These are phyloP conservation scores for Protomyces macrosporus DNA, from an alignment of 1,139 yeast genomes.

Conservation along the genomic window DNA sequence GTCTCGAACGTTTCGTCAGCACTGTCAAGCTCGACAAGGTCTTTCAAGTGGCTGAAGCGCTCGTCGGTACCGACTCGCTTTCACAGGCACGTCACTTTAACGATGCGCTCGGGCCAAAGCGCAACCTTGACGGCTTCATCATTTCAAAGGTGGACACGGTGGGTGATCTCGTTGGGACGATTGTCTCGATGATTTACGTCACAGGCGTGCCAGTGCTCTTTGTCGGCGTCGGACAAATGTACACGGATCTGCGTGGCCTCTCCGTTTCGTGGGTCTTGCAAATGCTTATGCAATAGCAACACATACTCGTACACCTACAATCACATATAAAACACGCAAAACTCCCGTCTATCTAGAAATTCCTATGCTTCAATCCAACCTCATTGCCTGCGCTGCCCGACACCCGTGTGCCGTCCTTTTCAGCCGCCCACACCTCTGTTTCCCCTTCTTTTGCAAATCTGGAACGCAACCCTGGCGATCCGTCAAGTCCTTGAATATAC, in stretches of 20 bases:
- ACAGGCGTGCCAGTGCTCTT: constrained; percentile 92
- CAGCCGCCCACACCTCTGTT: neutral
- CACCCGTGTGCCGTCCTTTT: too few species aligned
- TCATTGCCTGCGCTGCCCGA: too few species aligned
- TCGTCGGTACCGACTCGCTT: constrained; percentile 95
- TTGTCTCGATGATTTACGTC: constrained; percentile 97
- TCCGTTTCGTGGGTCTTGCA: constrained; percentile 91
- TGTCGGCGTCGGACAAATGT: constrained; percentile 96
- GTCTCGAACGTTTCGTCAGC: constrained; percentile 88
- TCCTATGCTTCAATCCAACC: too few species aligned
- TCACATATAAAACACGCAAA: neutral
- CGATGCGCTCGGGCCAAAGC: constrained; percentile 79
- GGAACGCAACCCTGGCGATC: neutral
- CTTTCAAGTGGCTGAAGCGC: constrained; percentile 97
- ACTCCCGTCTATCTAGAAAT: too few species aligned
- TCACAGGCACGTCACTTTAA: constrained; percentile 92
- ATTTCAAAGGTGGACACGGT: constrained; percentile 96
- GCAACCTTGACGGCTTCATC: constrained; percentile 82
- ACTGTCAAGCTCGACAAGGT: constrained; percentile 94
- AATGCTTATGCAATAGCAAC: constrained; percentile 51
- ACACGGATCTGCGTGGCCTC: constrained; percentile 87
- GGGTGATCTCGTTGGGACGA: constrained; percentile 91
- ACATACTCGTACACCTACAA: neutral
- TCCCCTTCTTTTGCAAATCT: neutral
- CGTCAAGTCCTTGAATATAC: constrained; percentile 9